Evolutionary conservation across 176 grass and related monocot species (phyloP), one percentile per base, ranked within the genome.

Genomic region (Musa troglodytarum): DNA sequence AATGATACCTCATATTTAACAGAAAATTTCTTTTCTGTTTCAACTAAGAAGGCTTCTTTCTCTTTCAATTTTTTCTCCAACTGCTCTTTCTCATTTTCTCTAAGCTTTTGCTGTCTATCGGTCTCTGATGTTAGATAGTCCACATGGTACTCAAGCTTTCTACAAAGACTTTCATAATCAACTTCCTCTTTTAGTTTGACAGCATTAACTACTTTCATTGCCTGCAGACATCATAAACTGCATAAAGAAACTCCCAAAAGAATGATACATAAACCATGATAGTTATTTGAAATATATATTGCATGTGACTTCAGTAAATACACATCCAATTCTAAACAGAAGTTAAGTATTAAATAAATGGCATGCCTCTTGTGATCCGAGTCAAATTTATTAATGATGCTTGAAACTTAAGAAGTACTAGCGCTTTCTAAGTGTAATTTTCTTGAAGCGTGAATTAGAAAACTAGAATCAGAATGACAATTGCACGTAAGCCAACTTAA

Each of bases 191-290:
- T 98, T 71, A 98, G 66, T 78, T 86, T 91, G 69, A 93, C 80
- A 57, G 86, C 86, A 61, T 98, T 98, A 10, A 93, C 84, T 84
- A 98, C 74, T 91, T 93, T 98, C 94, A 93, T 98, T 80, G 94
- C 94, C 94, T 98, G 84, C 78, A 86, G 83, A 68, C 15, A 80
- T 87, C 5, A 75, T 29, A 87, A 76, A 72, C 24, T n/a, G 62
- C 26, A 61, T 52, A 74, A 72, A 67, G 50, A 55, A 58, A 63
- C 50, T 76, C 21, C 51, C 52, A 69, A 19, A 20, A 68, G 11
- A 26, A 50, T 20, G 7, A 25, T 17, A 10, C 11, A 80, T 19
- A 25, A 52, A 54, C 20, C n/a, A 14, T 69, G 19, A 54, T 58
- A 73, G 10, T 65, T 73, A 65, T 63, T 54, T 9, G 52, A 52